Conservation (phyloP, 2,329 filamentous ascomycete genomes). For the Ceratocystis cacaofunesta region DNA sequence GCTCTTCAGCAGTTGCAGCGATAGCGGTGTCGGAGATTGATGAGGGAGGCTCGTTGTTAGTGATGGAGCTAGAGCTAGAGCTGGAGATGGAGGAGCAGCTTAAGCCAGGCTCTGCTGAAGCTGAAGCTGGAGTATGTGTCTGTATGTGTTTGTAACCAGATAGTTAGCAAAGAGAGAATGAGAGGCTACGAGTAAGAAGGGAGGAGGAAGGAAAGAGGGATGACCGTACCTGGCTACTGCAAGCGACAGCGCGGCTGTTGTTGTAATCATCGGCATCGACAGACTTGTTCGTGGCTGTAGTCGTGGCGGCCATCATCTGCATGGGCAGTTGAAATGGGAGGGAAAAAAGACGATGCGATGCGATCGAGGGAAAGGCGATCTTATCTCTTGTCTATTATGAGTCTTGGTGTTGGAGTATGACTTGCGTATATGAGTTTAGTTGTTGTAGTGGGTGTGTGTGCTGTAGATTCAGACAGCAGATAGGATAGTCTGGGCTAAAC, state of each 20-base stretch:
- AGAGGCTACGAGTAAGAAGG: neutral
- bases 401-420: too few species aligned
- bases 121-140: neutral
- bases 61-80: neutral
- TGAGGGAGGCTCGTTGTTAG: neutral
- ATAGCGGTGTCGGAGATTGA: neutral
- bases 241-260: slow-evolving; percentile 12
- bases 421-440: too few species aligned
- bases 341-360: neutral
- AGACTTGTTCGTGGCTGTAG: slow-evolving; percentile 14
- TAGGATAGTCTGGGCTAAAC: too few species aligned
- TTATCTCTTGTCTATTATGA: neutral
- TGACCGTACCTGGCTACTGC: slow-evolving; percentile 13
- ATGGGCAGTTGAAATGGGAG: neutral
- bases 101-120: neutral
- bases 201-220: neutral
- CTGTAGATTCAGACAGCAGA: too few species aligned
- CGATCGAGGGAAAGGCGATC: slow-evolving; percentile 9
- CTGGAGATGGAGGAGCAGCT: neutral
- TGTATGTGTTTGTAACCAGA: too few species aligned
- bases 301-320: slow-evolving; percentile 16
- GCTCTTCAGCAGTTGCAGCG: neutral
- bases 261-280: slow-evolving; percentile 9
- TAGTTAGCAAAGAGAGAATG: neutral
- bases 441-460: too few species aligned